Evolutionary conservation across 106 monocot genomes (phyloP), one percentile per base, ranked within the genome.

Genomic region (Apostasia shenzhenica): DNA sequence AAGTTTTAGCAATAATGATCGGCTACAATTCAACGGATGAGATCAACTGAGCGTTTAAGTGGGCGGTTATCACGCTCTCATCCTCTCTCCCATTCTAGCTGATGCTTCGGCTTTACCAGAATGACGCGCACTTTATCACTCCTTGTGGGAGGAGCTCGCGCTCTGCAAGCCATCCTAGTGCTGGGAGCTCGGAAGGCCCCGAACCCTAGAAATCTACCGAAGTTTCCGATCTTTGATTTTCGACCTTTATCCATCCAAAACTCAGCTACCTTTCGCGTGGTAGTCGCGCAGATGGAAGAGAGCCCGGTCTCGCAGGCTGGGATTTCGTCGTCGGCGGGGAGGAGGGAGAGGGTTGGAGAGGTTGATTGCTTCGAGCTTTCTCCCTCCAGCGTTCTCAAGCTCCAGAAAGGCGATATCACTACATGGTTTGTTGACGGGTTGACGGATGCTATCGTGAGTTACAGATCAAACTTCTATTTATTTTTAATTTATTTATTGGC

Each of bases 361-460:
- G 55, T 55, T 13, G 72, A 50, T 66, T 63, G 66, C 45, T 89
- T 93, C 77, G 62, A 59, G 67, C 76, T 94, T 1, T 94, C 94
- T 42, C 70, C 81, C n/a, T 90, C 81, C 60, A 81, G 69, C 68
- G 61, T 75, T 55, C 82, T 90, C 54, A 79, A 76, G 82, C 73
- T 94, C 52, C 77, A 61, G 60, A 87, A 77, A 65, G 94, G 85
- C 43, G 94, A 94, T 72, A 87, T 94, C 80, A 94, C 94, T 40
- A 55, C 7, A 37, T 94, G 94, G 94, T 87, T 70, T 70, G 82
- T 90, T 46, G 87, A 90, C 57, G 94, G 90, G 53, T 68, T 80
- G 45, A 82, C 90, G 4, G 94, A 94, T 61, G 94, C 94, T 14
- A 94, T 90, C 47, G 94, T 94, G 71, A 82, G 86, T 42, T 65